Evolutionary conservation across 495 filamentous ascomycete species (phyloP).

Genomic region (Apodospora peruviana): DNA sequence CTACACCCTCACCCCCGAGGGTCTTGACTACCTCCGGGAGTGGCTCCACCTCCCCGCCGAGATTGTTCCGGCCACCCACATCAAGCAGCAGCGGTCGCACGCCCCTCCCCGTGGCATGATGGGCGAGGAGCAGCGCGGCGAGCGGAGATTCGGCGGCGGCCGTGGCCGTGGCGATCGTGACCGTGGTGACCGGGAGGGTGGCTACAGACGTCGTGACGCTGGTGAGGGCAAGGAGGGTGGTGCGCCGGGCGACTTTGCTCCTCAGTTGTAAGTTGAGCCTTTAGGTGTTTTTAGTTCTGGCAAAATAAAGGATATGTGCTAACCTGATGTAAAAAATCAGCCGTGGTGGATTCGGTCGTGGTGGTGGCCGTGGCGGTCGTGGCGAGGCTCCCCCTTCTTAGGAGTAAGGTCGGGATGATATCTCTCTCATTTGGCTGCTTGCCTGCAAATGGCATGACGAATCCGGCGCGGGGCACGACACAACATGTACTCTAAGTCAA

Average conservation of each 20-base stretch:
- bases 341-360: conserved; percentile 92
- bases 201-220: conserved; percentile 82
- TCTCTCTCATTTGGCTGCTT: conserved; percentile 17
- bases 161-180: conserved; percentile 55
- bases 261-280: conserved; percentile 64
- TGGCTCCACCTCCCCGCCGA: conserved; percentile 99
- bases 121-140: conserved; percentile 81
- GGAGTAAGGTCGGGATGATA: conserved; percentile 19
- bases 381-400: conserved; percentile 65
- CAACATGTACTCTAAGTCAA: conserved; percentile 47
- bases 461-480: conserved; percentile 42
- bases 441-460: conserved; percentile 24
- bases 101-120: conserved; percentile 98
- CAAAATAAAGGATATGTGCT: neutral
- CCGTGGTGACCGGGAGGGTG: conserved; percentile 84
- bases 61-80: conserved; percentile 98
- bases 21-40: conserved; percentile 99
- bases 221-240: conserved; percentile 93
- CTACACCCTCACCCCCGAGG: conserved; percentile 99
- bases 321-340: conserved; percentile 23
- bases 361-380: conserved; percentile 62
- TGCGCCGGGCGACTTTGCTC: conserved; percentile 90
- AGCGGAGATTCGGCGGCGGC: conserved; percentile 60
- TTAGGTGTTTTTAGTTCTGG: neutral
- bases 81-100: conserved; percentile 99